Conservation (phyloP, 495 filamentous ascomycete genomes). For the Penicillium cosmopolitanum region DNA sequence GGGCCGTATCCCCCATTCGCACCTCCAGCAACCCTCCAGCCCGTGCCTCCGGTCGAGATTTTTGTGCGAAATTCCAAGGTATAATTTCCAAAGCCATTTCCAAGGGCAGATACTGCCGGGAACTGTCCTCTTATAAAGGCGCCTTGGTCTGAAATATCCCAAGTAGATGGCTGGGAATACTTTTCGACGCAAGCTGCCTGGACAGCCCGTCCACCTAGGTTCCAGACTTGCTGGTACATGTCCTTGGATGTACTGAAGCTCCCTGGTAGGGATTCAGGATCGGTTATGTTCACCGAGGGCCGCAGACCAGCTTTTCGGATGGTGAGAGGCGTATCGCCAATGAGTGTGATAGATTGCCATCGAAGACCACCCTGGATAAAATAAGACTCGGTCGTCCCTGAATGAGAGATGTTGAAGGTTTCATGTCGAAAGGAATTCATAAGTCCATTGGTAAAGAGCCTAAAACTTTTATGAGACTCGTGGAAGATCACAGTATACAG, state of each 20-base stretch:
- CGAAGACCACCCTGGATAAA: conserved; percentile 30
- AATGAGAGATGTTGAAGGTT: conserved; percentile 27
- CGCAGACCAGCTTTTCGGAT: conserved; percentile 18
- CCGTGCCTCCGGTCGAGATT: conserved; percentile 26
- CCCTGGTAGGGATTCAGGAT: conserved; percentile 15
- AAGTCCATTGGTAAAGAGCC: conserved; percentile 22
- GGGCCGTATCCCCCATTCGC: conserved; percentile 21
- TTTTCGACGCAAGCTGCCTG: conserved; percentile 24
- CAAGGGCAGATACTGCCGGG: conserved; percentile 19
- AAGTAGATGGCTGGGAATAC: conserved; percentile 21
- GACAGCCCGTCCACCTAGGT: conserved; percentile 21
- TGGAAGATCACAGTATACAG: not conserved
- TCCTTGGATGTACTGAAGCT: conserved; percentile 24
- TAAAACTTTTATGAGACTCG: not conserved
- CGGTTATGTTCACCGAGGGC: conserved; percentile 16
- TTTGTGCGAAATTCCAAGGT: conserved; percentile 25
- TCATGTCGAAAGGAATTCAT: conserved; percentile 29
- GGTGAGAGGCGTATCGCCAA: conserved; percentile 8
- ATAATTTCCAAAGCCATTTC: conserved; percentile 19
- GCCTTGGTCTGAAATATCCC: conserved; percentile 21
- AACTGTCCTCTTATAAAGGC: conserved; percentile 24
- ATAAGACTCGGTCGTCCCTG: conserved; percentile 20
- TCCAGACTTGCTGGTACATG: conserved; percentile 30
- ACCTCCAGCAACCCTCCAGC: conserved; percentile 24
- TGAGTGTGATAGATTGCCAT: conserved; percentile 22